Percentiles rank a stretch among this genome's conserved stretches.
These are phyloP conservation scores for Coemansia erecta DNA, from an alignment of 192 early-diverging fungal genomes.

Conservation along the genomic window DNA sequence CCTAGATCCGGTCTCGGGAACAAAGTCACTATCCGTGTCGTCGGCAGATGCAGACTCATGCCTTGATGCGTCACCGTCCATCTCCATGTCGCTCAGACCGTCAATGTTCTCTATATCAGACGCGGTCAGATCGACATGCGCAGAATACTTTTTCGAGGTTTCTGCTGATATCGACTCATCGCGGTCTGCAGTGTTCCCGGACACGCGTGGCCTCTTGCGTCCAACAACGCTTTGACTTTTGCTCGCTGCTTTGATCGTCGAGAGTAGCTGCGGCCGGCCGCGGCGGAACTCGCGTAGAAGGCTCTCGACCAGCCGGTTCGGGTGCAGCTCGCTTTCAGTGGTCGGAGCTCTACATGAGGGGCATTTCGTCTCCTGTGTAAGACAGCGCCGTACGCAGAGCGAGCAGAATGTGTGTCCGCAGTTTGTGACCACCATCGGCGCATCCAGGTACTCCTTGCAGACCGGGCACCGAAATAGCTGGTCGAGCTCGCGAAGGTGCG, in stretches of 20 bases:
- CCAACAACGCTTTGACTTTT: neutral
- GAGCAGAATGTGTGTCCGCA: conserved; percentile 81
- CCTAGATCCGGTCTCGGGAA: conserved; percentile 1
- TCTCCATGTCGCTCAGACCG: conserved; percentile 6
- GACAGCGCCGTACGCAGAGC: conserved; percentile 64
- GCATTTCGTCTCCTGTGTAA: conserved; percentile 60
- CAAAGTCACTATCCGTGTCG: conserved; percentile 41
- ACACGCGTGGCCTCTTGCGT: neutral
- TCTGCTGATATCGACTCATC: neutral
- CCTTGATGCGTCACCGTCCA: neutral
- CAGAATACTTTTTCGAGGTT: neutral
- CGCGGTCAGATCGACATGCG: conserved; percentile 9
- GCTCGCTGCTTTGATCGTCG: conserved; percentile 7
- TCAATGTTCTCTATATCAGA: conserved; percentile 17
- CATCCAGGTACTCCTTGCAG: conserved; percentile 69
- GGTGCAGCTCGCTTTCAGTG: conserved; percentile 36
- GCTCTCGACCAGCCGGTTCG: conserved; percentile 44
- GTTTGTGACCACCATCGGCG: conserved; percentile 57
- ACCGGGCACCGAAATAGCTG: conserved; percentile 70
- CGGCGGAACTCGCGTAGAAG: conserved; percentile 24
- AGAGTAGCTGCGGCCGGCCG: conserved; percentile 30
- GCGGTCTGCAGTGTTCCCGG: neutral
- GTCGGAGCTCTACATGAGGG: conserved; percentile 61
- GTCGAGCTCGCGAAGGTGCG: conserved; percentile 59
- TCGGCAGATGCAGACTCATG: neutral